phyloP scores from a whole-genome alignment of 73 alveolate genomes.

The Breviolum minutum region DNA sequence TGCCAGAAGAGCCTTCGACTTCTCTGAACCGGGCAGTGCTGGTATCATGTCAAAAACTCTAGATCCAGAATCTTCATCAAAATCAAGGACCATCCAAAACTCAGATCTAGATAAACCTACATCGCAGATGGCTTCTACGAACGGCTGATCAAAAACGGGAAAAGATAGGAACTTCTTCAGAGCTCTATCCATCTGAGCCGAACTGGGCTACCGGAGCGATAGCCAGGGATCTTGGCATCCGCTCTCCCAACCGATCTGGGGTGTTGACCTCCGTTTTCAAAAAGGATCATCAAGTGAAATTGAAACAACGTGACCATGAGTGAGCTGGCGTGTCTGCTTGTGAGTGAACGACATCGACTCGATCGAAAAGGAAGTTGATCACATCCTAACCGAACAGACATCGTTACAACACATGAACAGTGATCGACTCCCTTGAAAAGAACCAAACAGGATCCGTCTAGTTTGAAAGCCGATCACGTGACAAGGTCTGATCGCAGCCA shows the following conservation, averaged over 20 bases:
- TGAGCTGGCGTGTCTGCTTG: too few species aligned
- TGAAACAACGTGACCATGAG: neutral
- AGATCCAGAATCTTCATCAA: neutral
- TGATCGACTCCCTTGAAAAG: too few species aligned
- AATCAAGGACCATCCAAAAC: neutral
- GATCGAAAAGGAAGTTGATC: too few species aligned
- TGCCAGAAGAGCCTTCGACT: neutral
- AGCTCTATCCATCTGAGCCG: neutral
- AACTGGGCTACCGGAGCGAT: neutral
- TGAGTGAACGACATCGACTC: too few species aligned
- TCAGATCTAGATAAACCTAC: neutral
- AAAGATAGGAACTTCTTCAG: neutral
- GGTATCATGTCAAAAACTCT: neutral
- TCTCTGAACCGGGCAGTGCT: neutral
- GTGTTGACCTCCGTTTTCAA: neutral
- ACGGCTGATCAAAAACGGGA: neutral
- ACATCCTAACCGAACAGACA: too few species aligned
- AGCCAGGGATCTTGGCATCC: neutral
- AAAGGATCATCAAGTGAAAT: neutral
- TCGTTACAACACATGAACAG: too few species aligned
- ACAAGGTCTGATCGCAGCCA: neutral
- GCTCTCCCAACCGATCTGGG: neutral
- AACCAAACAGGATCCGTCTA: too few species aligned
- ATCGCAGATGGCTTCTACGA: neutral
- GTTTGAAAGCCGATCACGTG: neutral